Conservation (phyloP, 345 rosid species). For the Psidium friedrichsthalianum region DNA sequence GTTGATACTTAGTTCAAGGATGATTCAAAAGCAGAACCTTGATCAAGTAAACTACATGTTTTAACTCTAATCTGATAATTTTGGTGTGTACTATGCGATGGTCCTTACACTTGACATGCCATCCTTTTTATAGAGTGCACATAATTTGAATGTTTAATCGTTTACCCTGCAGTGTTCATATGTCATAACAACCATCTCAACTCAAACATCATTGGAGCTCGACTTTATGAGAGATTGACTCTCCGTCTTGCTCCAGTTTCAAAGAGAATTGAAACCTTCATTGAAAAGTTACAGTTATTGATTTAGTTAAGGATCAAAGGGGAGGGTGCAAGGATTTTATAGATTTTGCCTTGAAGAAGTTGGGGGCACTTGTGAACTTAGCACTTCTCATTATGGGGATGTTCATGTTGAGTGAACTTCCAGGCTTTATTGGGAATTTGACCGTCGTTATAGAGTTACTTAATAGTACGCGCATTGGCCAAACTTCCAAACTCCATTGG, state of each 20-base stretch:
- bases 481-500: neutral
- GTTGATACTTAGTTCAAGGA: rapidly evolving
- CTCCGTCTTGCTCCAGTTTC: rapidly evolving
- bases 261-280: neutral
- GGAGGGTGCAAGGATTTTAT: rapidly evolving
- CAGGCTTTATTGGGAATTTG: neutral
- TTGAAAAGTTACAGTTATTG: neutral
- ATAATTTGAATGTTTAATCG: neutral
- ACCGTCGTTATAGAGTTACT: neutral
- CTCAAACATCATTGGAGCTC: neutral
- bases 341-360: neutral
- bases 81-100: rapidly evolving
- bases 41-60: neutral
- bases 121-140: neutral
- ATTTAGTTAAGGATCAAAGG: neutral
- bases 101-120: neutral
- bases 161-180: rapidly evolving
- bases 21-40: neutral
- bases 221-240: neutral
- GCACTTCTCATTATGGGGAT: neutral
- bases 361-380: neutral
- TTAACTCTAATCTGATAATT: neutral
- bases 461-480: rapidly evolving
- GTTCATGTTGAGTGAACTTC: neutral
- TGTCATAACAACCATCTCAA: neutral